Evolutionary conservation across 1,284 basidiomycete species (phyloP).

Genomic region (Malassezia yamatoensis): DNA sequence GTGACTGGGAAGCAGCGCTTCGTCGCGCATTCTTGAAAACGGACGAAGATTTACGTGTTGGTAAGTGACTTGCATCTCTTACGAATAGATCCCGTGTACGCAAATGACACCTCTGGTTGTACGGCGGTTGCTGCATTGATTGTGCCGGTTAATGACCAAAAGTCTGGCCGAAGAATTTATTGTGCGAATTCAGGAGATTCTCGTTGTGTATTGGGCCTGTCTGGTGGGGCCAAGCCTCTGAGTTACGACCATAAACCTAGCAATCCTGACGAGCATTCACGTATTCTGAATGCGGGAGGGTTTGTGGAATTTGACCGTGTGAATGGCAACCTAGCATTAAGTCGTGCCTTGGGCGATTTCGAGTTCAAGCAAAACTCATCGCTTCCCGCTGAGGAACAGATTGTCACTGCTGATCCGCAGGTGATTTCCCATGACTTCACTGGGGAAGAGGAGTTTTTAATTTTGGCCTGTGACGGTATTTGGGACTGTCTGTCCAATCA

Average conservation of each 20-base stretch:
- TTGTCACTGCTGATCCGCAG: constrained; percentile 92
- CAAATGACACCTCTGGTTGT: constrained; percentile 87
- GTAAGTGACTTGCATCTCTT: constrained; percentile 50
- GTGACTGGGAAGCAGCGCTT: constrained; percentile 66
- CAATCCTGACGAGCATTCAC: constrained; percentile 69
- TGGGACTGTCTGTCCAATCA: constrained; percentile 96
- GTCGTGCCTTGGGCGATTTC: constrained; percentile 91
- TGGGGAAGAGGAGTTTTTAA: constrained; percentile 82
- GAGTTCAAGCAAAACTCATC: constrained; percentile 92
- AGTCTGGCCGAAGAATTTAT: constrained; percentile 27
- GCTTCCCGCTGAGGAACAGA: constrained; percentile 74
- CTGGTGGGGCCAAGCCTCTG: constrained; percentile 74
- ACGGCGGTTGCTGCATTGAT: constrained; percentile 73
- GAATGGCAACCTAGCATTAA: constrained; percentile 92
- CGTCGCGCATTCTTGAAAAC: constrained; percentile 84
- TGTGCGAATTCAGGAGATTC: constrained; percentile 93
- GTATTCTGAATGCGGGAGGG: constrained; percentile 86
- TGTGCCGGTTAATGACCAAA: constrained; percentile 19
- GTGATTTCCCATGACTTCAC: constrained; percentile 68
- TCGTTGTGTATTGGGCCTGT: constrained; percentile 73
- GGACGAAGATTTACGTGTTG: constrained; percentile 80
- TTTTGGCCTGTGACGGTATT: constrained; percentile 95
- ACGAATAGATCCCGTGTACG: constrained; percentile 65
- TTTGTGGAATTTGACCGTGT: constrained; percentile 95
- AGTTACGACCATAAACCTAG: constrained; percentile 95